Evolutionary conservation across 106 monocot species (phyloP), one percentile per base, ranked within the genome.

Genomic region (Agapanthus africanus): DNA sequence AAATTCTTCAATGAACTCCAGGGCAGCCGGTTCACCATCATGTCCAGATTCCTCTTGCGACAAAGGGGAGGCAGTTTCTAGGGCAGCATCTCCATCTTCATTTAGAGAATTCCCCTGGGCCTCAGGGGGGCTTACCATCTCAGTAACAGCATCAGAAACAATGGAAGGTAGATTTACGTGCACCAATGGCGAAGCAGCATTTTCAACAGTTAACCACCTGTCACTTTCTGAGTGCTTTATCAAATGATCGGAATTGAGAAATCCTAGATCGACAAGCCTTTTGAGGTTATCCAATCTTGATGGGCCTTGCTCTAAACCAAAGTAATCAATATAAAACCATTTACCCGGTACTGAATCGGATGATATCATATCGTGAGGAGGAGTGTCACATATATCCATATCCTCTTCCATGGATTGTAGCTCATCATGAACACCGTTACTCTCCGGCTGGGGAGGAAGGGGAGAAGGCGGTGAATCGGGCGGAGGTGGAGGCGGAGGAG

Each of bases 341-440:
- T 83, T 93, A 16, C 93, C 99, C 42, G 69, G 52, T 54, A 70
- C 60, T 16, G 65, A 27, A 26, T 85, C 87, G 70, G 69, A 44
- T 9, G 49, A 44, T 21, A 40, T 19, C 30, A 41, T 54, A 78
- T 40, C 61, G 80, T 93, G 99, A 0, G 99, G 99, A 56, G 99
- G 99, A 30, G 99, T 99, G 71, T 93, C 87, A 49, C 90, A 99
- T 66, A 99, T 99, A 70, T 99, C 99, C 99, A 99, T 99, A 77
- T 99, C 99, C 75, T 99, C 99, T 69, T 93, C 93, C 99, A 99
- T 99, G 27, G 85, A 93, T 31, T 80, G 57, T 33, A 54, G 52
- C 36, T 80, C 74, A 74, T 91, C 91, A 74, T 68, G n/a, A 40
- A 40, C 50, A 30, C 68, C 79, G 73, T 75, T 81, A 61, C 37